Evolutionary conservation across 2,329 filamentous ascomycete species (phyloP), one percentile per base, ranked within the genome.

Genomic region (Cordyceps sp.): DNA sequence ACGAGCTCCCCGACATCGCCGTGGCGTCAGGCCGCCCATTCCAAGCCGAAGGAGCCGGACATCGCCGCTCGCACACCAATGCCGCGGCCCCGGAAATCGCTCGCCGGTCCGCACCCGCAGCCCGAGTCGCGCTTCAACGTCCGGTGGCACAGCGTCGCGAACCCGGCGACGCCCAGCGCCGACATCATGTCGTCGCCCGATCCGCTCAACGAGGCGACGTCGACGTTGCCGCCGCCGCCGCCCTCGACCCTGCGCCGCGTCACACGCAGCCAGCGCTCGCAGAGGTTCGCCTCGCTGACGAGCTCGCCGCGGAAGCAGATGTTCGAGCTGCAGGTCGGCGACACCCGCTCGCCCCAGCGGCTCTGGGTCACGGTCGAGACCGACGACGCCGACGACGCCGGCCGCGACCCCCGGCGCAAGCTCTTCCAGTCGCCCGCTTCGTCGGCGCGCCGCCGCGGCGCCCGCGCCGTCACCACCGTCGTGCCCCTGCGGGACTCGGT

Each of bases 251-350:
- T 7, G 28, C 53, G 54, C 30, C 59, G 57, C 43, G 49, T 61
- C 35, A 60, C 64, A 14, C 58, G 56, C 26, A 66, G 58, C 42
- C 56, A 59, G 29, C 50, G 52, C 14, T 53, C 58, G 10, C 47
- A 49, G 36, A 48, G 52, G 19, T 54, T 61, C 38, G 37, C 52
- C 16, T 50, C 59, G 21, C 44, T 58, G 34, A 44, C 39, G 24
- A 37, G 38, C 13, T 70, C 68, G 26, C 67, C 69, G 25, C 55
- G 65, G 30, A 72, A 69, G 50, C 66, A 63, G 43, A 69, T 56
- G 28, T 71, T 71, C 38, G 61, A 69, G 46, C 59, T 72, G 22
- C 64, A 71, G 39, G 64, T 68, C 18, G 66, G 67, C 29, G 53
- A 64, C 40, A 54, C 56, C 24, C 47, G 46, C 29, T 58, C 64